Percentiles rank a stretch among this genome's conserved stretches.
Evolutionary conservation across 805 yeast genomes (phyloP).

Genomic region (Jamesozyma spencerorum): DNA sequence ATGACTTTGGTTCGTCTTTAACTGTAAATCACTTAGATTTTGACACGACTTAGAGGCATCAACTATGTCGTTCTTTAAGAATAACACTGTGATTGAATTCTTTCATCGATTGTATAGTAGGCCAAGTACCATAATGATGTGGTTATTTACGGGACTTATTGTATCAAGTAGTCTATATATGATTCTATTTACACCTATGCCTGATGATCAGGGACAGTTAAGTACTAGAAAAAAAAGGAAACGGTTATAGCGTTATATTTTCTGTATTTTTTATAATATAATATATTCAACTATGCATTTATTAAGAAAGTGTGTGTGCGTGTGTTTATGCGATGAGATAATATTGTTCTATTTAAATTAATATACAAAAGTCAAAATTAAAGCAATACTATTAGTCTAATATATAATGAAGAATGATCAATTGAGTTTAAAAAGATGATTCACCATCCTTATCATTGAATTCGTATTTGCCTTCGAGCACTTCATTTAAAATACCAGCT

Average conservation of each 20-base stretch:
- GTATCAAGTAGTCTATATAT: slow-evolving; percentile 21
- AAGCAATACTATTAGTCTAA: no score
- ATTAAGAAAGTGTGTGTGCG: no score
- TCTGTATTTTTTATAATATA: background rate
- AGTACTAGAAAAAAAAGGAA: slow-evolving; percentile 1
- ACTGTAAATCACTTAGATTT: no score
- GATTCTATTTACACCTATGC: slow-evolving; percentile 8
- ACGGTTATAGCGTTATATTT: background rate
- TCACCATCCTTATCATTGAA: slow-evolving; percentile 9
- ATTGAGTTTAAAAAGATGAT: background rate
- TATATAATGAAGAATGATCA: background rate
- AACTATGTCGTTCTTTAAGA: slow-evolving; percentile 22
- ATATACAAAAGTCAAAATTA: no score
- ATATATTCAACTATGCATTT: background rate
- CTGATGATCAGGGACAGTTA: background rate
- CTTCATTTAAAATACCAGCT: slow-evolving; percentile 66
- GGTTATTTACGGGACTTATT: slow-evolving; percentile 27
- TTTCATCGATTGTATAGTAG: slow-evolving; percentile 16
- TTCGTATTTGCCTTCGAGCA: slow-evolving; percentile 36
- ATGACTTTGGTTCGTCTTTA: no score
- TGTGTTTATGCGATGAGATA: no score
- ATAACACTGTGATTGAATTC: slow-evolving; percentile 23
- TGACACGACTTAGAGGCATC: background rate
- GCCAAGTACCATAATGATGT: slow-evolving; percentile 25
- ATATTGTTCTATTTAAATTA: no score